Percentiles rank a stretch among this genome's conserved stretches.
Conservation (phyloP, 1,139 yeast genomes). For the Magnusiomyces tetraspermus region DNA sequence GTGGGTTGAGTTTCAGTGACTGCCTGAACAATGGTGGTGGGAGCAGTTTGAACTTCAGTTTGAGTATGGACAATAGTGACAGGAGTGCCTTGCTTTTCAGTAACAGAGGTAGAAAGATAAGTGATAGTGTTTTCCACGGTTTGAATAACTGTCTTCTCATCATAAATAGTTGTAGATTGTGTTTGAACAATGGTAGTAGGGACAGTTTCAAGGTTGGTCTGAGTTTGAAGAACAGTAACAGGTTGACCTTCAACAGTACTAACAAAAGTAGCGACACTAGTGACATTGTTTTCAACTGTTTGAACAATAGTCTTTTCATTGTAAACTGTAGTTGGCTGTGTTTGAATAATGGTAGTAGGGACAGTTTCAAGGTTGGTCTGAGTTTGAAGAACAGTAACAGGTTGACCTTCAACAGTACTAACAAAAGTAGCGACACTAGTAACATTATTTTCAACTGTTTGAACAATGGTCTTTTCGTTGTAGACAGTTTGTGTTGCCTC, state of each 20-base stretch:
- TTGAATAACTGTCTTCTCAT: not conserved
- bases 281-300: slow-evolving; percentile 4
- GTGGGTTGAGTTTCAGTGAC: not conserved
- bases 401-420: not conserved
- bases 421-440: slow-evolving; percentile 1
- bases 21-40: not conserved
- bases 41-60: slow-evolving; percentile 3
- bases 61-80: not conserved
- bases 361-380: not conserved
- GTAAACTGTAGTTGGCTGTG: not conserved
- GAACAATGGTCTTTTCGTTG: not conserved
- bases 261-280: not conserved
- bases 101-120: slow-evolving; percentile 1
- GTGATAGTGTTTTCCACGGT: slow-evolving; percentile 3
- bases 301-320: not conserved
- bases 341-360: not conserved
- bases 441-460: not conserved
- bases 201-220: not conserved
- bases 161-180: not conserved
- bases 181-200: slow-evolving; percentile 4
- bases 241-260: slow-evolving; percentile 1
- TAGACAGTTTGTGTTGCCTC: not conserved
- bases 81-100: slow-evolving; percentile 1
- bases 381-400: not conserved
- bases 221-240: slow-evolving; percentile 4